Conservation (phyloP, 305 asterid species). For the Rubia peregrina region DNA sequence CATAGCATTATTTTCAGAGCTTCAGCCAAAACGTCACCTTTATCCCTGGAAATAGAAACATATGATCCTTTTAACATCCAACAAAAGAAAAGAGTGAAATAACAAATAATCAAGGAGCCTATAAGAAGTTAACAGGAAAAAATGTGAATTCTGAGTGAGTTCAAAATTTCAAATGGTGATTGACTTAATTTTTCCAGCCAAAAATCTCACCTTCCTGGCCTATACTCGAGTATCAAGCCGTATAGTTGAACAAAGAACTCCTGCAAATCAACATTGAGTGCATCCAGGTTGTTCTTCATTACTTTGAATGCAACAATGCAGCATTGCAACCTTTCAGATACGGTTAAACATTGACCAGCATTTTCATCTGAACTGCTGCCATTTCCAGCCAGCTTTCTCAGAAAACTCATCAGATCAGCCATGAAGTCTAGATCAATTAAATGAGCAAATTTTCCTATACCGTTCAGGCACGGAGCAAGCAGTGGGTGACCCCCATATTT, state of each 20-base stretch:
- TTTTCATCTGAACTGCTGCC: conserved; percentile 39
- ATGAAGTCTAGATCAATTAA: conserved; percentile 84
- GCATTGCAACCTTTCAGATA: conserved; percentile 74
- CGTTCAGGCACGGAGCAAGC: conserved; percentile 79
- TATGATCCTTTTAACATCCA: neutral
- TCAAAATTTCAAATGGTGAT: neutral
- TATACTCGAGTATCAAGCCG: conserved; percentile 73
- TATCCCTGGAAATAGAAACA: conserved; percentile 45
- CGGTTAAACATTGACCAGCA: conserved; percentile 43
- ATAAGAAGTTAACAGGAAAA: neutral
- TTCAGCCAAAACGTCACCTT: conserved; percentile 78
- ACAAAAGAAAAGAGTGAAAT: neutral
- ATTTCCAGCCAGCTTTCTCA: conserved; percentile 75
- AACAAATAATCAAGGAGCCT: neutral
- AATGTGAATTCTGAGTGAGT: neutral
- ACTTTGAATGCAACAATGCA: conserved; percentile 92
- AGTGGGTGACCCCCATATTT: conserved; percentile 59
- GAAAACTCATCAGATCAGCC: conserved; percentile 79
- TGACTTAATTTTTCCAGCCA: neutral
- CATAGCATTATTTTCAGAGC: conserved; percentile 88
- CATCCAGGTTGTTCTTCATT: conserved; percentile 87
- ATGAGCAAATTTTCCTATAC: conserved; percentile 84
- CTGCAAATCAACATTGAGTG: conserved; percentile 86
- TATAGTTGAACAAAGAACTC: conserved; percentile 79
- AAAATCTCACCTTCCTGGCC: conserved; percentile 71